Evolutionary conservation across 306 rosid genomes (phyloP), one percentile per base, ranked within the genome.

Genomic region (Cicer judaicum): DNA sequence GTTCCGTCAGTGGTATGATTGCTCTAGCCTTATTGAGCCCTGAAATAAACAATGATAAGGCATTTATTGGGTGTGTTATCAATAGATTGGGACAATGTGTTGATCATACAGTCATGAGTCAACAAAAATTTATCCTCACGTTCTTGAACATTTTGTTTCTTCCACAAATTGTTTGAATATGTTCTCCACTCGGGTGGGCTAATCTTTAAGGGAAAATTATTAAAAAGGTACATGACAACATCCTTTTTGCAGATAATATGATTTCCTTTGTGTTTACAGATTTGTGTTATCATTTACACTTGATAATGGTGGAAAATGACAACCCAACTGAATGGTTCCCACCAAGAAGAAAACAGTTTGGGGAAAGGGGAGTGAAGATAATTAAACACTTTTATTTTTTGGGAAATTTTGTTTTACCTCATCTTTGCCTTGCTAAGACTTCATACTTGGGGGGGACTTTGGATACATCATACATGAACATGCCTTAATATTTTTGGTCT

Each of bases 401-500:
- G 1, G 19, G 41, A 49, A 47, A 19, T 47, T 65, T 50, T n/a
- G 53, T 34, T 50, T 1, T 15, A 1, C 36, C 19, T 78, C 60
- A 52, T 78, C 29, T 64, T 60, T 29, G 11, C 67, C 44, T 70
- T 18, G 42, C 41, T 15, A 64, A 24, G 34, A 68, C 29, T 74
- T 60, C 60, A 19, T 64, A 12, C 69, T 40, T 40, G 68, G n/a
- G 78, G 78, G 21, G 57, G 49, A 47, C 10, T 65, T 60, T 40
- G 43, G 74, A 79, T 64, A 48, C 75, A 65, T 47, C 70, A 79
- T 64, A 48, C 75, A 65, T 47, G 7, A 38, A 38, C 39, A 12
- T 44, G 36, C 61, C 56, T 8, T 73, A 21, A 39, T 60, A 29
- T 47, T 16, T 68, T 40, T 60, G 60, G 38, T 48, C 18, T 13